phyloP scores from a whole-genome alignment of 257 asterid genomes.

The Solanum neorickii region DNA sequence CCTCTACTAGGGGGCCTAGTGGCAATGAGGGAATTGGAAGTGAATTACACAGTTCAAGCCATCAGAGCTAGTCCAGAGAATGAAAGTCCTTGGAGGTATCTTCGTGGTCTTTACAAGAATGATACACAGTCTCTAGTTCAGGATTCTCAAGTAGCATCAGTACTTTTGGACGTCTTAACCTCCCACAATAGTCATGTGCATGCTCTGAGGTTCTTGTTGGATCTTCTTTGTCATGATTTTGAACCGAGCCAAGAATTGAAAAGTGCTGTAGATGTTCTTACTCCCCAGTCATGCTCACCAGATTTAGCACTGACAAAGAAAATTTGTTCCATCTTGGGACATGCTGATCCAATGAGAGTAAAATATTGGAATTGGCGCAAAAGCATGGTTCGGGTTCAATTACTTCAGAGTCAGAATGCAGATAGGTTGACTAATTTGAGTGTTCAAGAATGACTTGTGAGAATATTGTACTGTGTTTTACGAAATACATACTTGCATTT shows the following conservation, averaged over 20 bases:
- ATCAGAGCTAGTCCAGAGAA: slow-evolving; percentile 62
- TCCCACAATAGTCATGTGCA: slow-evolving; percentile 32
- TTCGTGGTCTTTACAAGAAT: slow-evolving; percentile 66
- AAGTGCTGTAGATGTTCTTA: slow-evolving; percentile 33
- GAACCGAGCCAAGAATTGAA: slow-evolving; percentile 43
- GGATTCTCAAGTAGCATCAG: slow-evolving; percentile 63
- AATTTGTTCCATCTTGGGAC: slow-evolving; percentile 45
- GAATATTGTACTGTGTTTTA: not conserved
- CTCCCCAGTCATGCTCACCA: slow-evolving; percentile 16
- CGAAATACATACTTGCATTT: not conserved
- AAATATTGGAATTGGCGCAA: slow-evolving; percentile 92
- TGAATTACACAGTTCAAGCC: slow-evolving; percentile 55
- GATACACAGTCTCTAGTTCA: slow-evolving; percentile 26
- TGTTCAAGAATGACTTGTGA: not conserved
- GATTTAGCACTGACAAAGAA: slow-evolving; percentile 23
- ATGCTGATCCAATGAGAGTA: slow-evolving; percentile 64
- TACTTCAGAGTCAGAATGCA: not conserved
- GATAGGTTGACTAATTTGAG: slow-evolving; percentile 6
- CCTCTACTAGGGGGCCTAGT: slow-evolving; percentile 72
- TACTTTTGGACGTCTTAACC: slow-evolving; percentile 44
- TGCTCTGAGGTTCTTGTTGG: slow-evolving; percentile 71
- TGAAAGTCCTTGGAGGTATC: slow-evolving; percentile 95
- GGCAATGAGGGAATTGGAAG: slow-evolving; percentile 70
- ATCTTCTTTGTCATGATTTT: slow-evolving; percentile 55
- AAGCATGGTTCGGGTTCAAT: slow-evolving; percentile 16